Percentiles rank a stretch among this genome's conserved stretches.
Conservation (phyloP, 1,284 basidiomycete genomes). For the Tremellales sp. region DNA sequence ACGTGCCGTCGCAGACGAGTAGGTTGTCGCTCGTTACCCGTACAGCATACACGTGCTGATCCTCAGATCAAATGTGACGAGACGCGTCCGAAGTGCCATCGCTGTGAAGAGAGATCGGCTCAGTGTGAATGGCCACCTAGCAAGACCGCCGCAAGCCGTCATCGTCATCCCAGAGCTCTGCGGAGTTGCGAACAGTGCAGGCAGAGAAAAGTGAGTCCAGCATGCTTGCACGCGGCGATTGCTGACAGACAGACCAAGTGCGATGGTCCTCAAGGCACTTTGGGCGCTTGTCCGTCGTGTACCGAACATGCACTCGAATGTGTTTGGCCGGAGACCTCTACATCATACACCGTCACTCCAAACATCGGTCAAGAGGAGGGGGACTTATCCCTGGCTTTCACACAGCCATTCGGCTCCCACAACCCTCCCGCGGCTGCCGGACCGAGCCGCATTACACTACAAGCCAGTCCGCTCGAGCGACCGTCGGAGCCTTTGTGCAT, state of each 20-base stretch:
- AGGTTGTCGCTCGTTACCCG: neutral
- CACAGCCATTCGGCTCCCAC: neutral
- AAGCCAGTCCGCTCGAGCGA: neutral
- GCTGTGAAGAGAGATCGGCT: constrained; percentile 7
- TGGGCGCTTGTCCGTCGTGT: neutral
- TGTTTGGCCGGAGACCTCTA: neutral
- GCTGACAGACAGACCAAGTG: constrained; percentile 2
- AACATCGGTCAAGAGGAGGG: neutral
- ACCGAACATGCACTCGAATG: neutral
- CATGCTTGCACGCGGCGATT: neutral
- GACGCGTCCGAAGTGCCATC: constrained; percentile 4
- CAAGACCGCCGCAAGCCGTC: neutral
- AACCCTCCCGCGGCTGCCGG: neutral
- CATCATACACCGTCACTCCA: neutral
- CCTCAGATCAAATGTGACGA: constrained; percentile 18
- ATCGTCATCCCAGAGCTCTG: constrained; percentile 7
- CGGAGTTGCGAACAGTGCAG: constrained; percentile 13
- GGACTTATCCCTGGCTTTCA: neutral
- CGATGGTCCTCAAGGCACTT: neutral
- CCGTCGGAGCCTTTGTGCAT: neutral
- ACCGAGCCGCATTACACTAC: neutral
- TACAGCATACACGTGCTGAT: neutral
- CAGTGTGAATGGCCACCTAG: constrained; percentile 1
- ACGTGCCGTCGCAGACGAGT: constrained; percentile 3
- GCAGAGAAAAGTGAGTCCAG: constrained; percentile 3